Base-by-base conservation (phyloP, 495 filamentous ascomycete species). In the Lasiosphaeria ovina region DNA sequence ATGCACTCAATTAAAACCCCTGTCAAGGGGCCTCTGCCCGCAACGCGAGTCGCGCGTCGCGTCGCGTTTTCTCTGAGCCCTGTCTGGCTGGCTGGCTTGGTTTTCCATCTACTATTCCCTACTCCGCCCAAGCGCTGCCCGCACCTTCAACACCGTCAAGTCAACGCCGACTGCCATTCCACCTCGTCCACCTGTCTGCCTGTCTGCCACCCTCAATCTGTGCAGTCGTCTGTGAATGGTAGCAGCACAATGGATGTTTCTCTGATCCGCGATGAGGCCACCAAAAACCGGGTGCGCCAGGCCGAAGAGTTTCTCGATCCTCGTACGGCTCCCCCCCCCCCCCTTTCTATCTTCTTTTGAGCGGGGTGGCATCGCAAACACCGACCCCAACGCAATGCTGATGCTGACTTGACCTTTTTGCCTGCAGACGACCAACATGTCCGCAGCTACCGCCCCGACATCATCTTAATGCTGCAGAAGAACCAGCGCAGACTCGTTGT, bases 381-480 rank as follows among this genome's bases (percentile, higher is more conserved):
- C 24, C 24, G 0, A 2, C 2, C 24, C 24, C 24, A 24, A 24
- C 24, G 2, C n/a, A 17, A 24, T 6, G 34, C 54, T 45, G 42
- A 24, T 53, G 45, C 32, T 44, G 11, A 31, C 12, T n/a, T 3
- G 3, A 11, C 32, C 45, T 24, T 24, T 24, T 24, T 14, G 31
- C 42, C 62, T 67, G 38, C 67, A 85, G 83, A 82, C 67, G 82
- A 82, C 61, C 74, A 76, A 35, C 75, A 79, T 66, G 78, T 83
- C 63, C 83, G 88, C 69, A 91, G 88, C 80, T 94, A 94, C 75
- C 84, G 90, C 69, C 83, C 90, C 49, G 91, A 93, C 67, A 92
- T 94, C 71, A 85, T 95, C 61, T 77, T 93, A 68, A 98, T 98
- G 93, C 83, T 98, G 48, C 92, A 95, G 71, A 89, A 91, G 65